These are phyloP conservation scores for Penstemon barbatus DNA, from an alignment of 257 asterid species.

Conservation along the genomic window DNA sequence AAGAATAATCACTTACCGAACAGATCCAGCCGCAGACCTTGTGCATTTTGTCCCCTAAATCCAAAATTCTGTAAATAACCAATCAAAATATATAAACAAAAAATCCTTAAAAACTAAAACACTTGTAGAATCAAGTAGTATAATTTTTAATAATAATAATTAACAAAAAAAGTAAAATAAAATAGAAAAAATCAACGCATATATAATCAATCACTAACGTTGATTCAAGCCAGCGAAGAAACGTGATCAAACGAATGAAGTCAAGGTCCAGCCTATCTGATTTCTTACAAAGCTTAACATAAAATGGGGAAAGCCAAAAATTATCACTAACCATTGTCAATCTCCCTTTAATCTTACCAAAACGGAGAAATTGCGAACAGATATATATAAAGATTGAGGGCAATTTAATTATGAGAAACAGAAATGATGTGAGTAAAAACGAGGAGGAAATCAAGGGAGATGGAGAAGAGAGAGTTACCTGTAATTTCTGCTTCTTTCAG, in stretches of 20 bases:
- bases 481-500: slow-evolving; percentile 28
- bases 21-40: slow-evolving; percentile 29
- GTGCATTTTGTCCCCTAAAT: slow-evolving; percentile 40
- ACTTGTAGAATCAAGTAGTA: slow-evolving; percentile 8
- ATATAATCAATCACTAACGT: slow-evolving; percentile 32
- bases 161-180: neutral
- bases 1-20: slow-evolving; percentile 36
- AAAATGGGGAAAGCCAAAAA: slow-evolving; percentile 23
- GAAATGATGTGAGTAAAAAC: neutral
- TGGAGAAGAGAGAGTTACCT: neutral
- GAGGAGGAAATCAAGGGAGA: slow-evolving; percentile 14
- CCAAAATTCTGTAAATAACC: slow-evolving; percentile 42
- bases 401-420: neutral
- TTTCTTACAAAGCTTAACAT: slow-evolving; percentile 14
- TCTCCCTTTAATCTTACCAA: slow-evolving; percentile 12
- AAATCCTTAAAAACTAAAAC: neutral
- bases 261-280: slow-evolving; percentile 41
- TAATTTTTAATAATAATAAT: neutral
- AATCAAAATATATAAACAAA: slow-evolving; percentile 10
- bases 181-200: neutral
- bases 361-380: neutral
- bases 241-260: slow-evolving; percentile 28
- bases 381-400: no score
- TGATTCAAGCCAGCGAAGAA: slow-evolving; percentile 48
- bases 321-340: slow-evolving; percentile 13